Base-by-base conservation (phyloP, 441 rosid species). In the Populus hybrid region DNA sequence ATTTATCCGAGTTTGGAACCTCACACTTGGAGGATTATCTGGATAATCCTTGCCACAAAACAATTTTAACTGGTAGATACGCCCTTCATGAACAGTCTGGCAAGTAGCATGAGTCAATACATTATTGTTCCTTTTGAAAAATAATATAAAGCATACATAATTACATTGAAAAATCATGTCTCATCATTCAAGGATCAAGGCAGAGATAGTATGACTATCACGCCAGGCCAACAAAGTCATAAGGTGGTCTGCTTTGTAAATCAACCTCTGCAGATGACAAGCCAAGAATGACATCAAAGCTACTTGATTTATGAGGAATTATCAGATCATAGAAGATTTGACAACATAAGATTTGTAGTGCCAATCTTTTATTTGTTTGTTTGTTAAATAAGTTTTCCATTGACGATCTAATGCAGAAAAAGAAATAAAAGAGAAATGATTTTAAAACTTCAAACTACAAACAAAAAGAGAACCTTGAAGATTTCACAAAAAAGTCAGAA, bases 51-150 rank as follows among this genome's bases (percentile, higher is more conserved):
- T 77, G 69, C 88, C 93, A 69, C 93, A 91, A 70, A 91, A 88
- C 81, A 91, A 79, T 77, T 91, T 90, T 86, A 89, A 84, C 90
- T 91, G 95, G 77, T 90, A 90, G 74, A 91, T 91, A 26, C 92
- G 92, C 28, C 95, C 93, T 67, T 91, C 93, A 34, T 91, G 93
- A 63, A 91, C 92, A 83, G 93, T 87, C 95, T 91, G 88, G 75
- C 67, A 82, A 67, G 75, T 61, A 81, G 42, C 68, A 81, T 34
- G 34, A 68, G 23, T 26, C 70, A 61, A 46, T 64, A 77, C n/a
- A 72, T 73, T 61, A 74, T 67, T 30, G 67, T 68, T 72, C 70
- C 38, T 75, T 80, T 67, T 12, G 21, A 35, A n/a, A 72, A 67
- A 63, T 10, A 10, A 75, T 65, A 4, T 36, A 59, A 80, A 50